phyloP scores from a whole-genome alignment of 2,329 filamentous ascomycete species.

The Fusarium domesticum region DNA sequence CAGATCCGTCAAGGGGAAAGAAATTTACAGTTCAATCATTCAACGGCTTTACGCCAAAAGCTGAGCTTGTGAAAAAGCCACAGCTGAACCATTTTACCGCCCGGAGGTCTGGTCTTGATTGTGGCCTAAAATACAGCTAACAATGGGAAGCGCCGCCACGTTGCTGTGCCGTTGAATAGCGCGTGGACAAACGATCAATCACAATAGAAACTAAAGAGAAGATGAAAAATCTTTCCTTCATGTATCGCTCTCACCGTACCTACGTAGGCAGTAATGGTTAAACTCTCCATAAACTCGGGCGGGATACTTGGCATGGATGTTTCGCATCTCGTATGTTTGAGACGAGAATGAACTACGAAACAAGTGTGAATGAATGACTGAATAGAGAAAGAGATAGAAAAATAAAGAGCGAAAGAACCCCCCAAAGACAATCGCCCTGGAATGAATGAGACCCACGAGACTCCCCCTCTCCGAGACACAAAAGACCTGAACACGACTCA shows the following conservation, averaged over 20 bases:
- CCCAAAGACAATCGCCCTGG: neutral
- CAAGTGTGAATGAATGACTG: no score
- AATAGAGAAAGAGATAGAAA: no score
- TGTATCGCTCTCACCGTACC: neutral
- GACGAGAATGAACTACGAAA: no score
- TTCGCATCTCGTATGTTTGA: no score
- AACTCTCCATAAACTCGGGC: no score
- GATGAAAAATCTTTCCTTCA: neutral
- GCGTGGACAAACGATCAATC: neutral
- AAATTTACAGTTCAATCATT: no score
- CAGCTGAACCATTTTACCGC: neutral
- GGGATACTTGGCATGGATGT: no score
- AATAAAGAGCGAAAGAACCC: no score
- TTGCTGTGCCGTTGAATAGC: neutral
- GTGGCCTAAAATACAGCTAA: neutral
- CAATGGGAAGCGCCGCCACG: neutral
- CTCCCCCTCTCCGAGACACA: neutral
- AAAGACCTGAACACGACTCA: no score
- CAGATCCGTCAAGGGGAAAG: constrained; percentile 17
- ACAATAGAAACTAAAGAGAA: neutral
- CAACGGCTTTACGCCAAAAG: constrained; percentile 9
- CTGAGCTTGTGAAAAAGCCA: neutral
- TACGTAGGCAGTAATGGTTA: neutral
- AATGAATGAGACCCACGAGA: neutral
- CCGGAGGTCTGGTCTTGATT: neutral